A percentile compares a stretch with the other conserved stretches of the same genome.
Evolutionary conservation across 441 rosid species (phyloP).

Genomic region (Syzygium malaccense): DNA sequence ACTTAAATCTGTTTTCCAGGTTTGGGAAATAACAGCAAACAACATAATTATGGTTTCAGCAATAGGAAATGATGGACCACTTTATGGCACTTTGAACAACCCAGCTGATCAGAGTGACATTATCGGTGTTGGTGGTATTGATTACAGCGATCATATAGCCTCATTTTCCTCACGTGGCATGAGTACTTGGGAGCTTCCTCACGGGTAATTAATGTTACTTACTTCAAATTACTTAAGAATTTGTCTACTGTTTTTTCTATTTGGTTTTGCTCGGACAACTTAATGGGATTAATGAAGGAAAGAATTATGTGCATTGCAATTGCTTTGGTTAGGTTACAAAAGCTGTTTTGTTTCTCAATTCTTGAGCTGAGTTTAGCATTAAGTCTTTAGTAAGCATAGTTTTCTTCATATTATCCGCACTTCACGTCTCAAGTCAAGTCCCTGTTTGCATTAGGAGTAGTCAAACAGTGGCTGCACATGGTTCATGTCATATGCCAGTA

Average conservation of each 20-base stretch:
- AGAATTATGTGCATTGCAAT: not conserved
- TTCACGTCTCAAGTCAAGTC: not conserved
- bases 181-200: constrained; percentile 99
- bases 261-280: not conserved
- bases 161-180: constrained; percentile 99
- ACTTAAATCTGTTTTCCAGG: constrained; percentile 34
- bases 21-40: constrained; percentile 98
- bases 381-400: not conserved
- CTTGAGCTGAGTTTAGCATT: not conserved
- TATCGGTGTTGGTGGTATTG: constrained; percentile 98
- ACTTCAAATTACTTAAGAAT: not conserved
- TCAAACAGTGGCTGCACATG: not conserved
- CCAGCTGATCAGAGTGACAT: constrained; percentile 99
- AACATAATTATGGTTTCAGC: constrained; percentile 99
- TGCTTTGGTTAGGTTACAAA: not conserved
- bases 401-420: not conserved
- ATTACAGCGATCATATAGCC: constrained; percentile 93
- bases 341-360: not conserved
- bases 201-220: constrained; percentile 50
- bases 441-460: not conserved
- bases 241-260: not conserved
- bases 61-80: constrained; percentile 99
- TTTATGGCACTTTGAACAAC: constrained; percentile 96
- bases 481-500: not conserved
- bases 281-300: not conserved